These are phyloP conservation scores for Aspergillus transmontanensis DNA, from an alignment of 2,329 filamentous ascomycete species.

Conservation along the genomic window DNA sequence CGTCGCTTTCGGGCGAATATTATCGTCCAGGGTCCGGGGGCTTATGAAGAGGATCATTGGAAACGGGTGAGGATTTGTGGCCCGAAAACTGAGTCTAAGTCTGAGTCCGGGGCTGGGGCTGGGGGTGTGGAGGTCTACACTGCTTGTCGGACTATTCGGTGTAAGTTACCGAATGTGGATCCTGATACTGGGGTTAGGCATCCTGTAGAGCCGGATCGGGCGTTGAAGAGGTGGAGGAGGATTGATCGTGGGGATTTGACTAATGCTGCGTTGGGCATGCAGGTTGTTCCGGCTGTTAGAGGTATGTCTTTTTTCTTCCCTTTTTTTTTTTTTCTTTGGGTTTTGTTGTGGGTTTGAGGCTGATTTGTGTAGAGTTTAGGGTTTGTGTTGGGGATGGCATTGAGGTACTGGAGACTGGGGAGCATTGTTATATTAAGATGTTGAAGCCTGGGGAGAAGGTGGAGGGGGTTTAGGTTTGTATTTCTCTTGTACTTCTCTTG, in stretches of 20 bases:
- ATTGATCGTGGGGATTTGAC: conserved; percentile 54
- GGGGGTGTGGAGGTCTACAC: conserved; percentile 44
- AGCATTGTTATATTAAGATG: conserved; percentile 49
- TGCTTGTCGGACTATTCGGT: conserved; percentile 60
- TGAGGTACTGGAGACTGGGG: conserved; percentile 44
- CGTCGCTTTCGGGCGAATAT: conserved; percentile 62
- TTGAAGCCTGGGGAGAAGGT: conserved; percentile 35
- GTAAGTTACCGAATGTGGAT: conserved; percentile 61
- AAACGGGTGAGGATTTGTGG: conserved; percentile 44
- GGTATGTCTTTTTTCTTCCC: conserved; percentile 23
- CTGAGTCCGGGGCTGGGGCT: not conserved
- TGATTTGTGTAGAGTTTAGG: conserved; percentile 30
- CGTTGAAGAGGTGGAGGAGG: conserved; percentile 52
- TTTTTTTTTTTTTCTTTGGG: not conserved
- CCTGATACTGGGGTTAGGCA: conserved; percentile 57
- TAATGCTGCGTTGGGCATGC: conserved; percentile 57
- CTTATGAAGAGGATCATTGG: conserved; percentile 62
- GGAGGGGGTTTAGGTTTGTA: conserved; percentile 27
- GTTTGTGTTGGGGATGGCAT: conserved; percentile 44
- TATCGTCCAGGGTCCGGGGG: conserved; percentile 54
- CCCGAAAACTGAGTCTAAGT: conserved; percentile 1
- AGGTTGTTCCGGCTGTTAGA: conserved; percentile 43
- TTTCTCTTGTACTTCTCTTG: not conserved
- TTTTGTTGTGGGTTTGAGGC: too few relatives aligned
- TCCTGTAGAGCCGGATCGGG: conserved; percentile 49